A percentile compares a stretch with the other conserved stretches of the same genome.
Evolutionary conservation across 495 filamentous ascomycete genomes (phyloP).

Genomic region (Thozetella sp.): DNA sequence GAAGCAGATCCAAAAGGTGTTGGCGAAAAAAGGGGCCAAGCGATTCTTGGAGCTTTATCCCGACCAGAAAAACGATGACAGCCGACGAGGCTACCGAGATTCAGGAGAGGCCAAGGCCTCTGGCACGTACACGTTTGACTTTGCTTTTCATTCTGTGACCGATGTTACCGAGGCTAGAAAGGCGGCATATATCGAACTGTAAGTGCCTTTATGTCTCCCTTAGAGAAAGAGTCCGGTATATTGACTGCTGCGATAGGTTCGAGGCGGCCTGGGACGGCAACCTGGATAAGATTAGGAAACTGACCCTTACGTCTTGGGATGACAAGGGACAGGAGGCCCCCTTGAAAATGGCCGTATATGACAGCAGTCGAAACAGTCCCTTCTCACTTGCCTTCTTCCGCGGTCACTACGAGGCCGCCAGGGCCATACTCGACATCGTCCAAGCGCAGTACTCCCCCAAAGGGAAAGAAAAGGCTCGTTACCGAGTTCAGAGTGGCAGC

Average conservation of each 20-base stretch:
- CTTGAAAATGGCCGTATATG: constrained; percentile 60
- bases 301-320: constrained; percentile 46
- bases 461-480: constrained; percentile 44
- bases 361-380: constrained; percentile 43
- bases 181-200: constrained; percentile 58
- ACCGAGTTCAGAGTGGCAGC: constrained; percentile 39
- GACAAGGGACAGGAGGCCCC: constrained; percentile 51
- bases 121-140: constrained; percentile 42
- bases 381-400: constrained; percentile 67
- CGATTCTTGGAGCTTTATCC: constrained; percentile 66
- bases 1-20: constrained; percentile 48
- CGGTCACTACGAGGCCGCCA: constrained; percentile 62
- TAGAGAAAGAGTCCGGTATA: constrained; percentile 22
- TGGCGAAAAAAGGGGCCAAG: constrained; percentile 63
- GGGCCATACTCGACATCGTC: constrained; percentile 65
- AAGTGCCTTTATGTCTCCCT: constrained; percentile 17
- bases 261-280: constrained; percentile 73
- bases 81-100: background rate
- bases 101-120: constrained; percentile 7
- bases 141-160: constrained; percentile 44
- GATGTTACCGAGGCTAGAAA: constrained; percentile 53
- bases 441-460: constrained; percentile 62
- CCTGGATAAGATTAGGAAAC: constrained; percentile 53
- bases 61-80: constrained; percentile 27
- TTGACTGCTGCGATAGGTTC: constrained; percentile 37